Evolutionary conservation across 257 asterid genomes (phyloP).

Genomic region (Solanum sparsipilum): DNA sequence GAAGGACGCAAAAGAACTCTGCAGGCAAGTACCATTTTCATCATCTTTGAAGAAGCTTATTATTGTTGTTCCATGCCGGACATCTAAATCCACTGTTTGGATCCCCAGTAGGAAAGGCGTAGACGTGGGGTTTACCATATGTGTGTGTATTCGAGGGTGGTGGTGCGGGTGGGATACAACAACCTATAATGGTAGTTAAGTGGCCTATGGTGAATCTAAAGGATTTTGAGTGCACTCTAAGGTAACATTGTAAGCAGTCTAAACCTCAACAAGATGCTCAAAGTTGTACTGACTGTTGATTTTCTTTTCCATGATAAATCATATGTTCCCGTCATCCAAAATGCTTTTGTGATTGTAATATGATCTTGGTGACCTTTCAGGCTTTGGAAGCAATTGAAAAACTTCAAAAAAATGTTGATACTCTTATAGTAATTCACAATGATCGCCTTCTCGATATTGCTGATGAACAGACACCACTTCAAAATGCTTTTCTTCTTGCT

Average conservation of each 20-base stretch:
- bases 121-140: background rate
- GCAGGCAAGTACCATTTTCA: slow-evolving; percentile 47
- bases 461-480: slow-evolving; percentile 86
- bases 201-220: background rate
- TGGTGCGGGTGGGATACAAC: background rate
- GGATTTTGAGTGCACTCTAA: background rate
- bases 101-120: background rate
- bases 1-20: slow-evolving; percentile 92
- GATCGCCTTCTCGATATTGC: slow-evolving; percentile 89
- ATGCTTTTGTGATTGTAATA: background rate
- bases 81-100: background rate
- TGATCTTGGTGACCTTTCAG: slow-evolving; percentile 17
- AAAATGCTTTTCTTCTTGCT: slow-evolving; percentile 95
- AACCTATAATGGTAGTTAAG: background rate
- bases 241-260: background rate
- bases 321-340: background rate
- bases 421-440: slow-evolving; percentile 88
- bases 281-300: background rate
- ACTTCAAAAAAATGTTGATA: slow-evolving; percentile 91
- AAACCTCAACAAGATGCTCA: background rate
- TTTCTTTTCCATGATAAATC: background rate
- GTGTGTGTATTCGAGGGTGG: background rate
- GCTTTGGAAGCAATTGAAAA: slow-evolving; percentile 94
- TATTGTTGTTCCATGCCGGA: background rate
- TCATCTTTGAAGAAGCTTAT: background rate